phyloP scores from a whole-genome alignment of 2,329 filamentous ascomycete genomes.

The Fusarium beomiforme region DNA sequence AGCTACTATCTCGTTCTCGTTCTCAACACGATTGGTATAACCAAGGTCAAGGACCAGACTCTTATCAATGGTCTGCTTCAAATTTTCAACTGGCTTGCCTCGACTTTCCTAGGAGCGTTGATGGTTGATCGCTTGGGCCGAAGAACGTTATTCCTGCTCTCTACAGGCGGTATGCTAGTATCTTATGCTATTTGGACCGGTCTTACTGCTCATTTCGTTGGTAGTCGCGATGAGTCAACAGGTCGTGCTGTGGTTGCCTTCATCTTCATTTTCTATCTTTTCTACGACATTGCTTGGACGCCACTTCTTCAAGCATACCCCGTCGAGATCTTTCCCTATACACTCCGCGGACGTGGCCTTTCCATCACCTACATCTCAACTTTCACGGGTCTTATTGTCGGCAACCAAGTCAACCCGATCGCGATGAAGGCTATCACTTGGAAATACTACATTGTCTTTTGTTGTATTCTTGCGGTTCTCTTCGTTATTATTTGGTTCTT shows the following conservation, averaged over 20 bases:
- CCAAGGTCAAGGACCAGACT: conserved; percentile 48
- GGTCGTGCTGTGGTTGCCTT: conserved; percentile 48
- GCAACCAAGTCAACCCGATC: conserved; percentile 54
- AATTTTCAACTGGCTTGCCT: conserved; percentile 50
- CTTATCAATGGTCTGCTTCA: conserved; percentile 45
- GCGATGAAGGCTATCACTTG: conserved; percentile 50
- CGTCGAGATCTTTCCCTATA: conserved; percentile 42
- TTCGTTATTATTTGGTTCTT: conserved; percentile 51
- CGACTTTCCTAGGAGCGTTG: conserved; percentile 49
- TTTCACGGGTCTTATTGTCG: conserved; percentile 43
- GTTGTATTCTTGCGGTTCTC: conserved; percentile 47
- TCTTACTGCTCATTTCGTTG: conserved; percentile 34
- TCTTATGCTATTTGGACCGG: conserved; percentile 48
- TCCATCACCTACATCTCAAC: conserved; percentile 30
- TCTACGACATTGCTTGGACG: conserved; percentile 50
- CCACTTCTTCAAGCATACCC: conserved; percentile 46
- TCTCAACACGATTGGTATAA: conserved; percentile 51
- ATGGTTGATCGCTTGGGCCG: conserved; percentile 54
- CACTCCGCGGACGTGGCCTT: conserved; percentile 33
- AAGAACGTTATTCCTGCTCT: conserved; percentile 51
- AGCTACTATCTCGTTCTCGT: conserved; percentile 51
- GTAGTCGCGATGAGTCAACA: conserved; percentile 28
- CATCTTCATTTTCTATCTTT: conserved; percentile 53
- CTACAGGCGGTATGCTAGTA: conserved; percentile 49
- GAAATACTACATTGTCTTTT: conserved; percentile 54